These are phyloP conservation scores for Phytophthora boehmeriae DNA, from an alignment of 352 stramenopile species.

Conservation along the genomic window DNA sequence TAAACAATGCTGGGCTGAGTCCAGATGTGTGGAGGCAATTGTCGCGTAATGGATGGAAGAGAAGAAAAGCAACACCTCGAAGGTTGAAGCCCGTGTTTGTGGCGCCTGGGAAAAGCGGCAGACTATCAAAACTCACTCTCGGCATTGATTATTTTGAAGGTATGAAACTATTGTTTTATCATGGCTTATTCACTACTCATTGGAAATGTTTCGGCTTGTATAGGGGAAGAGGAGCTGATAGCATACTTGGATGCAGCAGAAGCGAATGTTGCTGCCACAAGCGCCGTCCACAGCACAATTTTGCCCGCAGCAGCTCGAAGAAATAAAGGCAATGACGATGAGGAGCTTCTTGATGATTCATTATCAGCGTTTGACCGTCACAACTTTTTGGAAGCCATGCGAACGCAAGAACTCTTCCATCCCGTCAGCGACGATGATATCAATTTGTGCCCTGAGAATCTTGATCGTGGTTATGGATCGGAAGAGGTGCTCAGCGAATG, in stretches of 20 bases:
- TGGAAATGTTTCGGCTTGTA: background rate
- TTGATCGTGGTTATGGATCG: constrained; percentile 8
- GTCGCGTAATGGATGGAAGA: constrained; percentile 12
- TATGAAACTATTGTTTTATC: constrained; percentile 11
- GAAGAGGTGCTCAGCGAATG: constrained; percentile 1
- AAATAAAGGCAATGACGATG: constrained; percentile 7
- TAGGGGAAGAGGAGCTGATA: constrained; percentile 5
- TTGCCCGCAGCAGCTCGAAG: background rate
- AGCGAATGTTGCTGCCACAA: constrained; percentile 8
- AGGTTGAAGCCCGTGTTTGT: constrained; percentile 9
- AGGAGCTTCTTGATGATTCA: constrained; percentile 10
- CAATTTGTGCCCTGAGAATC: constrained; percentile 12
- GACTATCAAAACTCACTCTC: constrained; percentile 11
- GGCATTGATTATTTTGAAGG: constrained; percentile 7
- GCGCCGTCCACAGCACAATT: constrained; percentile 1
- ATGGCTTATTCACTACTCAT: constrained; percentile 4
- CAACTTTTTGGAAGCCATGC: constrained; percentile 12
- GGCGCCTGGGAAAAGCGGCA: constrained; percentile 10
- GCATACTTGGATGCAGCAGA: constrained; percentile 6
- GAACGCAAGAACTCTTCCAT: constrained; percentile 6
- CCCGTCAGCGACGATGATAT: constrained; percentile 8
- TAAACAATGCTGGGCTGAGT: constrained; percentile 6
- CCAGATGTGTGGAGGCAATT: constrained; percentile 3
- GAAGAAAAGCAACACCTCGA: constrained; percentile 3
- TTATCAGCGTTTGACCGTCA: constrained; percentile 8